These are phyloP conservation scores for Blastocystis sp. DNA, from an alignment of 352 stramenopile species.

Conservation along the genomic window DNA sequence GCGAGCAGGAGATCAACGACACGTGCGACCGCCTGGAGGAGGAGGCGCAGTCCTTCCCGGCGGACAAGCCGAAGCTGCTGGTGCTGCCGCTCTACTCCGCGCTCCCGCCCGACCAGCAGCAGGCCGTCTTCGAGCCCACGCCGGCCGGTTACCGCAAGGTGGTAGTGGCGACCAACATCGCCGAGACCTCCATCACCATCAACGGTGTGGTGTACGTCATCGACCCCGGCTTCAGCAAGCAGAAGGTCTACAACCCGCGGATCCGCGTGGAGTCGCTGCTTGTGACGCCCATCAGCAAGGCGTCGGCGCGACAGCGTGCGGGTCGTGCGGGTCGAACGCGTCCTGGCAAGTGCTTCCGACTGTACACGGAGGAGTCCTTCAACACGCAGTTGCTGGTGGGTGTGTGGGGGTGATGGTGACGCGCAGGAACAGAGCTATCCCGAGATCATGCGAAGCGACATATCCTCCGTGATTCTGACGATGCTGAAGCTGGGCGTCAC, in stretches of 20 bases:
- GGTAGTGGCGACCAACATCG: constrained; percentile 97
- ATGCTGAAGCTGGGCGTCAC: constrained; percentile 96
- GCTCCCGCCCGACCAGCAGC: constrained; percentile 85
- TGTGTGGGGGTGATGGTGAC: neutral
- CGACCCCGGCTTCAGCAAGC: constrained; percentile 97
- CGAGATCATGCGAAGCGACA: constrained; percentile 93
- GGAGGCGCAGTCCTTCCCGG: constrained; percentile 74
- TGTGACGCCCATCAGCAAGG: constrained; percentile 92
- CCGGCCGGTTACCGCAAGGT: constrained; percentile 84
- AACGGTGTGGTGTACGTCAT: constrained; percentile 78
- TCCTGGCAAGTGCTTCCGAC: too few species aligned
- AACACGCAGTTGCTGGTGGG: constrained; percentile 86
- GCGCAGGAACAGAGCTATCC: constrained; percentile 90
- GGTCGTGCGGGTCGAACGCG: constrained; percentile 77
- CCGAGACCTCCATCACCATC: constrained; percentile 97
- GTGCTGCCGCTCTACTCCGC: constrained; percentile 87
- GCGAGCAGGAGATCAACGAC: constrained; percentile 95
- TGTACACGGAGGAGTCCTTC: constrained; percentile 76
- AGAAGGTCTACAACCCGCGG: constrained; percentile 98
- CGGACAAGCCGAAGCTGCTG: constrained; percentile 77
- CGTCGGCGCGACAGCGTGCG: constrained; percentile 83
- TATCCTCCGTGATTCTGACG: constrained; percentile 92
- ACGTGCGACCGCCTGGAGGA: constrained; percentile 83
- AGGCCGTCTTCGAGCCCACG: constrained; percentile 86
- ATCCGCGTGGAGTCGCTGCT: constrained; percentile 96